Evolutionary conservation across 345 rosid genomes (phyloP).

Genomic region (Corymbia maculata): DNA sequence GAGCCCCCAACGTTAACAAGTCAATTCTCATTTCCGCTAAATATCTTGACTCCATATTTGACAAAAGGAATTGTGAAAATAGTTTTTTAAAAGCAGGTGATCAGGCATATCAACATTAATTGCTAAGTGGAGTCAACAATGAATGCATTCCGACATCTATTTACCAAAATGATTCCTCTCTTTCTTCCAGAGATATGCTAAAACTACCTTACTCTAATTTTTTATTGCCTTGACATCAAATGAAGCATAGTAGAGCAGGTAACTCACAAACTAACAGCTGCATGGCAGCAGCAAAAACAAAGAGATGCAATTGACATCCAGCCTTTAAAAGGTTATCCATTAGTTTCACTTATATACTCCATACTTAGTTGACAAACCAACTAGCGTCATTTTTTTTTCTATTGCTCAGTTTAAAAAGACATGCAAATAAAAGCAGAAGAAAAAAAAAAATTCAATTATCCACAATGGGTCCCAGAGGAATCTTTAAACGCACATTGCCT

Average conservation of each 20-base stretch:
- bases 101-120: not conserved
- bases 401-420: not conserved
- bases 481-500: not conserved
- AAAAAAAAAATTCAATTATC: not conserved
- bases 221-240: not conserved
- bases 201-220: not conserved
- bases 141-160: not conserved
- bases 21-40: not conserved
- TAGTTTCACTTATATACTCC: not conserved
- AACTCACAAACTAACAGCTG: not conserved
- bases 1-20: not conserved
- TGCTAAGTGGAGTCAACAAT: not conserved
- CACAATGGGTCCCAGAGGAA: not conserved
- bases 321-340: not conserved
- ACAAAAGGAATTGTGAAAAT: not conserved
- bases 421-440: not conserved
- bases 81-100: not conserved
- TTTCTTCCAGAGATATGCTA: not conserved
- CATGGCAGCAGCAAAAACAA: not conserved
- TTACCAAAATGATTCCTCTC: not conserved
- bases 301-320: not conserved
- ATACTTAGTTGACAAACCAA: not conserved
- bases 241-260: not conserved
- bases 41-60: not conserved
- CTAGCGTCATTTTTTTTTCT: not conserved